Evolutionary conservation across 2,329 filamentous ascomycete species (phyloP).

Genomic region (Sphaerulina populicola): DNA sequence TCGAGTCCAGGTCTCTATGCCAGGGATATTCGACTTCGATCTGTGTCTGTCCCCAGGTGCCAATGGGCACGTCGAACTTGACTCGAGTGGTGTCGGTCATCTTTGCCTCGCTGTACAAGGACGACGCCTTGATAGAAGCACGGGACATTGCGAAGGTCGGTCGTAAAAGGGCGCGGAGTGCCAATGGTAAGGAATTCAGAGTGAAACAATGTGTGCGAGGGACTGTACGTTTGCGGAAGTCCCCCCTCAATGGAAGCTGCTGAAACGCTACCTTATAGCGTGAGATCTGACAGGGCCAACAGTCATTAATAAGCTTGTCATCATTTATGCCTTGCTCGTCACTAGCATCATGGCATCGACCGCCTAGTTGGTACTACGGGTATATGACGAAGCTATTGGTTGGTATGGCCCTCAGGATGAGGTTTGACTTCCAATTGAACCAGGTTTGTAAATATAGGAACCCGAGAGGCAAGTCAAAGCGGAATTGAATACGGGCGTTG

Average conservation of each 20-base stretch:
- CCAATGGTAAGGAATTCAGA: background rate
- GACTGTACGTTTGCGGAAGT: background rate
- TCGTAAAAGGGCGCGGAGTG: background rate
- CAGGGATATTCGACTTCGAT: slow-evolving; percentile 16
- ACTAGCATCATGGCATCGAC: background rate
- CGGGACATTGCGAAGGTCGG: background rate
- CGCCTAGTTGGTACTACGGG: background rate
- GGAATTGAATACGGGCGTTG: background rate
- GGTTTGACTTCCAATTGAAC: slow-evolving; percentile 4
- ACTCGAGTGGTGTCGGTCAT: slow-evolving; percentile 9
- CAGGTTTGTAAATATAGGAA: slow-evolving; percentile 5
- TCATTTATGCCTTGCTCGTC: background rate
- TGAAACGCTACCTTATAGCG: slow-evolving; percentile 1
- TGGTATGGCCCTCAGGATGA: slow-evolving; percentile 5
- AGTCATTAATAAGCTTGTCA: background rate
- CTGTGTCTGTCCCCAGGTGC: slow-evolving; percentile 12
- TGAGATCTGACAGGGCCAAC: background rate
- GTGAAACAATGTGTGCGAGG: background rate
- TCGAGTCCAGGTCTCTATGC: slow-evolving; percentile 13
- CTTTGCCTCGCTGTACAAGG: slow-evolving; percentile 6
- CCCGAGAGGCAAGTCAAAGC: background rate
- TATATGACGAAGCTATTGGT: slow-evolving; percentile 2
- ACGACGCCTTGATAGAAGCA: slow-evolving; percentile 5
- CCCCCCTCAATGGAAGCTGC: background rate
- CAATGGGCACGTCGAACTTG: slow-evolving; percentile 14